These are phyloP conservation scores for Hypoxylon sp. DNA, from an alignment of 2,329 filamentous ascomycete genomes.

Conservation along the genomic window DNA sequence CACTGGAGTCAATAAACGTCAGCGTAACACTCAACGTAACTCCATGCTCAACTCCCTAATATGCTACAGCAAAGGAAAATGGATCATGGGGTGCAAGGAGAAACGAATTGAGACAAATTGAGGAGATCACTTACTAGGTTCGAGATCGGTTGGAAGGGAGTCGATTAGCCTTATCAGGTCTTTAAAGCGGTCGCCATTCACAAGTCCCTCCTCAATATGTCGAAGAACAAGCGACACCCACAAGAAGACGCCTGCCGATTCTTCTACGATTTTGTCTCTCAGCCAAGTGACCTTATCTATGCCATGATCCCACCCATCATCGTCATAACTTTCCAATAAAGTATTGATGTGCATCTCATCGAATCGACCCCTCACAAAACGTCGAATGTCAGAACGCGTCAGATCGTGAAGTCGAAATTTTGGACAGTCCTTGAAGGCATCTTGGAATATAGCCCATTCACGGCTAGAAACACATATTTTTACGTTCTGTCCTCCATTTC, in stretches of 20 bases:
- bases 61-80: not conserved
- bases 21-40: not conserved
- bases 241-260: conserved; percentile 46
- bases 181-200: conserved; percentile 28
- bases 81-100: not conserved
- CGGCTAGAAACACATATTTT: conserved; percentile 47
- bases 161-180: conserved; percentile 27
- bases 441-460: conserved; percentile 41
- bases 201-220: conserved; percentile 35
- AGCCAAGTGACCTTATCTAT: not conserved
- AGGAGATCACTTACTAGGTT: conserved; percentile 28
- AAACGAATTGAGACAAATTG: not conserved
- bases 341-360: conserved; percentile 20
- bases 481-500: conserved; percentile 11
- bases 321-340: not conserved
- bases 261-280: conserved; percentile 11
- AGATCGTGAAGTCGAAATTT: conserved; percentile 41
- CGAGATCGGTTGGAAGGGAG: conserved; percentile 41
- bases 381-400: conserved; percentile 35
- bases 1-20: conserved; percentile 13
- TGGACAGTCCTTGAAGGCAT: conserved; percentile 28
- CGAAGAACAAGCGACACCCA: conserved; percentile 46
- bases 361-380: conserved; percentile 27
- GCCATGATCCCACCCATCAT: not conserved
- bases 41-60: not conserved